phyloP scores from a whole-genome alignment of 2,329 filamentous ascomycete species.

The Exophiala viscosa region DNA sequence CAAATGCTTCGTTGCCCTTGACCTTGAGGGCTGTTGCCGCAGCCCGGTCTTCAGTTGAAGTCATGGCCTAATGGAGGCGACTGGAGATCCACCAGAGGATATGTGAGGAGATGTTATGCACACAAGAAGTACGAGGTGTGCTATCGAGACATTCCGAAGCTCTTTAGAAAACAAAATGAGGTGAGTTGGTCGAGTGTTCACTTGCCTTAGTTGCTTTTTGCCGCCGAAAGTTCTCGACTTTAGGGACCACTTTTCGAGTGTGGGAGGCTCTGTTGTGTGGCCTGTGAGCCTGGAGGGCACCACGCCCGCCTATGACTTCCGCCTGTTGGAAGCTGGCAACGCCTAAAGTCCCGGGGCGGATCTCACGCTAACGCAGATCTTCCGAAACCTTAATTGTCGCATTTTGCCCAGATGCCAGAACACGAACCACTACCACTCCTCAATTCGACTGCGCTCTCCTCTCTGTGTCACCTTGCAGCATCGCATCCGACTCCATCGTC shows the following conservation, averaged over 20 bases:
- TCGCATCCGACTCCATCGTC: too few species aligned
- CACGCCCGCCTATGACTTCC: too few species aligned
- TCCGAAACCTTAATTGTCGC: conserved; percentile 11
- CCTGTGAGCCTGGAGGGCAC: too few species aligned
- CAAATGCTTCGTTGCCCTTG: conserved; percentile 91
- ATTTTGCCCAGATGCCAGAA: background rate
- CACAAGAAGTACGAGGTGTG: conserved; percentile 13
- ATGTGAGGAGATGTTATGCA: background rate
- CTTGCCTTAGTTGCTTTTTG: conserved; percentile 2
- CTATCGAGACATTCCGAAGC: conserved; percentile 16
- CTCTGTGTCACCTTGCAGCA: too few species aligned
- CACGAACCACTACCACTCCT: background rate
- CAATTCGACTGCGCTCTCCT: background rate
- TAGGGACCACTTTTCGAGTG: conserved; percentile 2
- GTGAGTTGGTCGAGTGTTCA: conserved; percentile 10
- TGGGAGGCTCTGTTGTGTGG: background rate
- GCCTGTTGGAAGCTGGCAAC: too few species aligned
- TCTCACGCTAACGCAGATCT: conserved; percentile 12
- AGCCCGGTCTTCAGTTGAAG: conserved; percentile 48
- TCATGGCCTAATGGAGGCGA: conserved; percentile 31
- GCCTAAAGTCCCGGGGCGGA: background rate
- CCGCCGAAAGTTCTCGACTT: conserved; percentile 11
- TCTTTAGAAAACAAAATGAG: background rate
- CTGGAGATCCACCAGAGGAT: background rate
- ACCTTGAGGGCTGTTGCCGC: conserved; percentile 83